Evolutionary conservation across 495 filamentous ascomycete genomes (phyloP).

Genomic region (Annulohypoxylon maeteangense): DNA sequence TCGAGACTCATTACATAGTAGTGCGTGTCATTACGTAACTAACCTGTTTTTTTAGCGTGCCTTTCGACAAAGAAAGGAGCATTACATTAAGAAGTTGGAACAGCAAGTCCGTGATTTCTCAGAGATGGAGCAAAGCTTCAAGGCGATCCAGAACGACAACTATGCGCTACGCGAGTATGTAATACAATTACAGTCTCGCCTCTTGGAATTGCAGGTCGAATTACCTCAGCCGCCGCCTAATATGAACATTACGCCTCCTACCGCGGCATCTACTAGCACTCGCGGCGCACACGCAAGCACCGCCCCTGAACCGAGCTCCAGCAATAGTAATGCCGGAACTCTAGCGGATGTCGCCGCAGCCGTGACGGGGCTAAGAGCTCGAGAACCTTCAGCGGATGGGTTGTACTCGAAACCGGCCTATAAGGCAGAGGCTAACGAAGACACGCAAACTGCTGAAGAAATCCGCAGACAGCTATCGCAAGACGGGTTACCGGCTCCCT

Average conservation of each 20-base stretch:
- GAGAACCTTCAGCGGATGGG: constrained; percentile 39
- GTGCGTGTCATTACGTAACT: constrained; percentile 42
- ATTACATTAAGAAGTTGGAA: constrained; percentile 96
- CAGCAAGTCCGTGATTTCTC: constrained; percentile 84
- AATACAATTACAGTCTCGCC: constrained; percentile 86
- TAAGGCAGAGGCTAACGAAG: constrained; percentile 46
- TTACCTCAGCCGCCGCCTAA: constrained; percentile 80
- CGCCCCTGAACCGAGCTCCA: constrained; percentile 29
- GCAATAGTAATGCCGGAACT: constrained; percentile 44
- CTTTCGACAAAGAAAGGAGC: constrained; percentile 97
- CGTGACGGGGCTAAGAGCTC: constrained; percentile 43
- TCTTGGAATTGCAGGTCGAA: constrained; percentile 84
- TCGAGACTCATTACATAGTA: constrained; percentile 7
- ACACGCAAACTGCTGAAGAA: constrained; percentile 52
- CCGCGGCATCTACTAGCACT: constrained; percentile 61
- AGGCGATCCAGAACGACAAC: constrained; percentile 84
- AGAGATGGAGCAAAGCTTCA: constrained; percentile 74
- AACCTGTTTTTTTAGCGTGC: constrained; percentile 71
- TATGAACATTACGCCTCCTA: constrained; percentile 53
- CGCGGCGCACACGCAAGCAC: constrained; percentile 38
- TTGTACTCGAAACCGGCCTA: constrained; percentile 40
- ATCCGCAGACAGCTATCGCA: constrained; percentile 53
- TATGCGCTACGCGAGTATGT: constrained; percentile 91
- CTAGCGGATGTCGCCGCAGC: constrained; percentile 48
- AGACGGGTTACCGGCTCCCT: constrained; percentile 44